A percentile compares a stretch with the other conserved stretches of the same genome.
Conservation (phyloP, 306 rosid genomes). For the Cicer judaicum region DNA sequence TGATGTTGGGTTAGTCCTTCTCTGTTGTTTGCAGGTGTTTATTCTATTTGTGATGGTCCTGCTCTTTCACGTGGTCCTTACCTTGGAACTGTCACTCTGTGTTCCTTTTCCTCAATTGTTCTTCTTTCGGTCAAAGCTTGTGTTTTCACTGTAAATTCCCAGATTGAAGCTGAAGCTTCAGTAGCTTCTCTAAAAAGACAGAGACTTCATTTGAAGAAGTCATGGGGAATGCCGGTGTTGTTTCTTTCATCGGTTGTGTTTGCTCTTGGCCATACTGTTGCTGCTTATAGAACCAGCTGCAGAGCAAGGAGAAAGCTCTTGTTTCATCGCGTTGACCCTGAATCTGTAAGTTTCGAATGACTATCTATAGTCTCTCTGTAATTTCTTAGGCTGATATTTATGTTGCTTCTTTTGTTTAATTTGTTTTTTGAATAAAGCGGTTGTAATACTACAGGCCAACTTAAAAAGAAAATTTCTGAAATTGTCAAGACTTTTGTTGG, state of each 20-base stretch:
- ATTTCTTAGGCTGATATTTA: slow-evolving; percentile 1
- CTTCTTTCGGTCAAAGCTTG: slow-evolving; percentile 88
- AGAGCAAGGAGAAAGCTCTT: slow-evolving; percentile 87
- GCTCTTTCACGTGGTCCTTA: slow-evolving; percentile 90
- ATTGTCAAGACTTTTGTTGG: not conserved
- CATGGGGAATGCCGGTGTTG: slow-evolving; percentile 98
- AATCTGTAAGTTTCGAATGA: slow-evolving; percentile 67
- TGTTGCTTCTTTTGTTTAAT: slow-evolving; percentile 28
- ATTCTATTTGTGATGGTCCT: slow-evolving; percentile 90
- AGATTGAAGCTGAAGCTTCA: slow-evolving; percentile 84
- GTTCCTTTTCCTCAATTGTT: slow-evolving; percentile 73
- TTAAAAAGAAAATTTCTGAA: slow-evolving; percentile 2
- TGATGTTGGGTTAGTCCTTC: slow-evolving; percentile 6
- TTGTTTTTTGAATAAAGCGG: slow-evolving; percentile 13
- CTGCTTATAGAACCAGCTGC: slow-evolving; percentile 97
- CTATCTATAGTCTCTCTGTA: not conserved
- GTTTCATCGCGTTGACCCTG: slow-evolving; percentile 87
- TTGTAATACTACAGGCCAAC: slow-evolving; percentile 19
- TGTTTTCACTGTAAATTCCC: slow-evolving; percentile 82
- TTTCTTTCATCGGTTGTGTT: slow-evolving; percentile 91
- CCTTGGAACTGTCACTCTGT: slow-evolving; percentile 87
- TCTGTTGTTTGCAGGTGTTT: slow-evolving; percentile 69
- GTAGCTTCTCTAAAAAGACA: slow-evolving; percentile 66
- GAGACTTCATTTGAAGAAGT: slow-evolving; percentile 90
- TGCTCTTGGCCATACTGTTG: slow-evolving; percentile 93